Evolutionary conservation across 2,329 filamentous ascomycete genomes (phyloP).

Genomic region (Cladosporium halotolerans): DNA sequence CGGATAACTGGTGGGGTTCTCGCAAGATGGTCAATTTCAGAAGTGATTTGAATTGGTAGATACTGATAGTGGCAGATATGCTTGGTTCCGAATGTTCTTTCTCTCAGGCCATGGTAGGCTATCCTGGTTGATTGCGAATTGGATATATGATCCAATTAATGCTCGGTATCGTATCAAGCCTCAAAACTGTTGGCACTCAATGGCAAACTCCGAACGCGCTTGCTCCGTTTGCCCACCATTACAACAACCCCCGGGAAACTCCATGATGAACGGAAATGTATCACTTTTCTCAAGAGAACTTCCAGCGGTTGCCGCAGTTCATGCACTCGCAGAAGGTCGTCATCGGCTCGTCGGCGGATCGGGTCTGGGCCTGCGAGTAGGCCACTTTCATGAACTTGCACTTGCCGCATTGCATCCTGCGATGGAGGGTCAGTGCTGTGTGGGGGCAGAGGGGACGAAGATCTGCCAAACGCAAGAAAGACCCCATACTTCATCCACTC

Average conservation of each 20-base stretch:
- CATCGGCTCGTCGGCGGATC: conserved; percentile 86
- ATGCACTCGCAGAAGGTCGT: conserved; percentile 52
- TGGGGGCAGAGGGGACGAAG: neutral
- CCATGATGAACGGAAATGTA: neutral
- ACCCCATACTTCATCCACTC: conserved; percentile 22
- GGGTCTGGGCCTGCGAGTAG: conserved; percentile 93
- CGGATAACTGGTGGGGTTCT: too few relatives aligned
- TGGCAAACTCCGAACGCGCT: conserved; percentile 8
- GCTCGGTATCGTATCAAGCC: too few relatives aligned
- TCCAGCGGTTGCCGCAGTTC: conserved; percentile 47
- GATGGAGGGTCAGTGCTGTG: conserved; percentile 42
- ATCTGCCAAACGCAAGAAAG: conserved; percentile 25
- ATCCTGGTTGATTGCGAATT: too few relatives aligned
- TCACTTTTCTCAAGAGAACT: conserved; percentile 33
- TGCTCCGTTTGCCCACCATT: conserved; percentile 1
- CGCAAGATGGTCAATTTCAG: neutral
- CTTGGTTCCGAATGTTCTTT: too few relatives aligned
- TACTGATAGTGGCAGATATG: neutral
- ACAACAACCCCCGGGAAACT: neutral
- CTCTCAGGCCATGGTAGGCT: too few relatives aligned
- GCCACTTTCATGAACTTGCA: conserved; percentile 92
- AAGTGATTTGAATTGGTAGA: neutral
- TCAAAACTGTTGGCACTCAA: neutral
- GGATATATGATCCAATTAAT: too few relatives aligned
- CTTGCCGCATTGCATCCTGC: conserved; percentile 80